Conservation (phyloP, 352 stramenopile species). For the Phytopythium boreale region DNA sequence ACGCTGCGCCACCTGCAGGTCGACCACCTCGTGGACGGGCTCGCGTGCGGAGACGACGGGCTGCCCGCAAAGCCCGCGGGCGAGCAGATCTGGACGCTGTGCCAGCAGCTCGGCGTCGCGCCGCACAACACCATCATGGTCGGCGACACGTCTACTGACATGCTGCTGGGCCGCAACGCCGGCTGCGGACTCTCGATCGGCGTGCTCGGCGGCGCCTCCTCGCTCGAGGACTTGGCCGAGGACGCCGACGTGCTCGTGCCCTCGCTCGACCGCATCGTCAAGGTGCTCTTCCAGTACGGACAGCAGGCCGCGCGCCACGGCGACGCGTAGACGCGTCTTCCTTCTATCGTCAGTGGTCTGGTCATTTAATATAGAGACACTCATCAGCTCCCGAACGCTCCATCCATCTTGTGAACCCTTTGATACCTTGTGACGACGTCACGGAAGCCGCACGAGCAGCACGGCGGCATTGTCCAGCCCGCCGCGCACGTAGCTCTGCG, state of each 20-base stretch:
- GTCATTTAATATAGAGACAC: neutral
- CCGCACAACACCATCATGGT: constrained; percentile 89
- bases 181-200: constrained; percentile 75
- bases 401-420: constrained; percentile 6
- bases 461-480: constrained; percentile 95
- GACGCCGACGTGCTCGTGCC: constrained; percentile 84
- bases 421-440: neutral
- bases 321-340: constrained; percentile 19
- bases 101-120: constrained; percentile 67
- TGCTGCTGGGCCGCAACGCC: constrained; percentile 75
- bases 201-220: constrained; percentile 75
- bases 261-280: constrained; percentile 70
- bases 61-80: constrained; percentile 76
- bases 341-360: neutral
- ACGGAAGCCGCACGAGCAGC: constrained; percentile 37
- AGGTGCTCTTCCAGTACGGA: constrained; percentile 83
- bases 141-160: constrained; percentile 84
- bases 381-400: constrained; percentile 13
- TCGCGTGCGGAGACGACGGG: constrained; percentile 81
- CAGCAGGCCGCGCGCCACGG: constrained; percentile 64
- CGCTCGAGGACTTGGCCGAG: constrained; percentile 74
- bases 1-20: constrained; percentile 77
- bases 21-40: constrained; percentile 67
- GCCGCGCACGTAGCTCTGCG: constrained; percentile 93
- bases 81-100: constrained; percentile 86